Conservation (phyloP, 768 basidiomycete genomes). For the Leccinellum rugosiceps region DNA sequence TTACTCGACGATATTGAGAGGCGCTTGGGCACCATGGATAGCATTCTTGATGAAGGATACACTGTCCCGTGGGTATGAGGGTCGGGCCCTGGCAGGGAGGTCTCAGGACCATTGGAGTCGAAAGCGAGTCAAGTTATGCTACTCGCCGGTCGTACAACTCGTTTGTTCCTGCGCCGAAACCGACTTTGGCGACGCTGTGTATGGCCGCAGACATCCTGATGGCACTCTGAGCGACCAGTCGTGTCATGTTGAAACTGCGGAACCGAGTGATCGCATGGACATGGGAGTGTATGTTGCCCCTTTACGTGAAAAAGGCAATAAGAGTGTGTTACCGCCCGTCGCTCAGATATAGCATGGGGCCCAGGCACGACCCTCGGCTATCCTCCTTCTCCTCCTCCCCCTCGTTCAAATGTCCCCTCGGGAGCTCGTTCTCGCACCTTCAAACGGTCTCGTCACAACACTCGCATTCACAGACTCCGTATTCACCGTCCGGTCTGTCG, state of each 20-base stretch:
- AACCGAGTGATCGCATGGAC: not conserved
- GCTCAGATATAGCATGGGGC: not conserved
- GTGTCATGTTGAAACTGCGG: not conserved
- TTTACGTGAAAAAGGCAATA: not conserved
- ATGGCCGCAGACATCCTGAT: constrained; percentile 40
- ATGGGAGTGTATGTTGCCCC: not conserved
- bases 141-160: constrained; percentile 72
- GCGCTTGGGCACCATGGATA: constrained; percentile 33
- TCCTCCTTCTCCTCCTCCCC: not conserved
- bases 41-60: constrained; percentile 57
- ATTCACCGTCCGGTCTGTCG: constrained; percentile 24
- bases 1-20: constrained; percentile 70
- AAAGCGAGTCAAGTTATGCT: not conserved
- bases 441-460: constrained; percentile 9
- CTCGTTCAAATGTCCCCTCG: constrained; percentile 13
- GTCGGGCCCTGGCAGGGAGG: constrained; percentile 55
- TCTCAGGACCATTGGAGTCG: not conserved
- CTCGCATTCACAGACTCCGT: constrained; percentile 29
- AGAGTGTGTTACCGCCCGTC: no score
- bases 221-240: not conserved
- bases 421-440: constrained; percentile 19
- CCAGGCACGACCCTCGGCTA: not conserved
- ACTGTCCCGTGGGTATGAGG: constrained; percentile 71
- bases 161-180: constrained; percentile 80
- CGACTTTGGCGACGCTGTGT: constrained; percentile 64